Evolutionary conservation across 345 rosid species (phyloP).

Genomic region (Jatropha curcas): DNA sequence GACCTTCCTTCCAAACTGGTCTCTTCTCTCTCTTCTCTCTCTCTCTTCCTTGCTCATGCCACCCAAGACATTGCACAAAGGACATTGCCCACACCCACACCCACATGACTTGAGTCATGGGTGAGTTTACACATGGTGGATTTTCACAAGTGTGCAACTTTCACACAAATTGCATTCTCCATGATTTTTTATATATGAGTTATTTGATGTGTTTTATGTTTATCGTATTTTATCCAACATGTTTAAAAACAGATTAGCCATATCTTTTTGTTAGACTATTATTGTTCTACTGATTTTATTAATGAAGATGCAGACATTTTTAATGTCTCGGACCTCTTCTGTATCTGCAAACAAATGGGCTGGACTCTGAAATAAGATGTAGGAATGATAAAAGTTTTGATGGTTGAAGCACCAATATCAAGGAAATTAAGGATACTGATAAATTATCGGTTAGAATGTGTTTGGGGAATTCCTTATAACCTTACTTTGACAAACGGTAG

Average conservation of each 20-base stretch:
- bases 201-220: background rate
- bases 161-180: background rate
- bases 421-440: background rate
- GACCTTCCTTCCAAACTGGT: conserved; percentile 96
- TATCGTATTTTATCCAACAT: background rate
- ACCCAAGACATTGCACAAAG: background rate
- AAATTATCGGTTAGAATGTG: too few species aligned
- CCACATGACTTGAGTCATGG: background rate
- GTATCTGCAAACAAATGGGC: too few species aligned
- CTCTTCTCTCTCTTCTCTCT: conserved; percentile 24
- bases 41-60: background rate
- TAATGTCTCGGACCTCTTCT: too few species aligned
- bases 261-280: background rate
- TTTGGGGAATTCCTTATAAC: too few species aligned
- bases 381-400: background rate
- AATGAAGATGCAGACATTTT: background rate
- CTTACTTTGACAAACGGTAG: too few species aligned
- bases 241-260: background rate
- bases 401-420: background rate
- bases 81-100: background rate
- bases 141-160: too few species aligned
- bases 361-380: background rate
- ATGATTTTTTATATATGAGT: background rate
- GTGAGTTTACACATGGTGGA: background rate
- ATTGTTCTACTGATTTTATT: background rate